Base-by-base conservation (phyloP, 768 basidiomycete genomes). In the Omphalotus guepiniiformis region DNA sequence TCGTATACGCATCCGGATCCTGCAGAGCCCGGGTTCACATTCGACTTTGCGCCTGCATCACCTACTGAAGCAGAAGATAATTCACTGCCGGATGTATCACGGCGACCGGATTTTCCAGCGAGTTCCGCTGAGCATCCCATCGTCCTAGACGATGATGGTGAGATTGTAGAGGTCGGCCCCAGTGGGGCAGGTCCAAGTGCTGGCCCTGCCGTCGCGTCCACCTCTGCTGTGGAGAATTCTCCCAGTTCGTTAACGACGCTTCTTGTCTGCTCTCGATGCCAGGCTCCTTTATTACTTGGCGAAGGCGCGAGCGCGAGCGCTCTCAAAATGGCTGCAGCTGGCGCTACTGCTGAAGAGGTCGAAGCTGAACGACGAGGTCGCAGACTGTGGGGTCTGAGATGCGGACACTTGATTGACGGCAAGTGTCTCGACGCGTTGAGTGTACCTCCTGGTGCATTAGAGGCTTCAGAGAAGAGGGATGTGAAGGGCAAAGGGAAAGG, bases 361-460 rank as follows among this genome's bases (percentile, higher is more conserved):
- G 74, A 66, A 41, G 64, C 70, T 37, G 80, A 78, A 28, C 69
- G 65, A 32, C 66, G 66, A 32, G 63, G 63, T 29, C 67, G 72
- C 44, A 73, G 76, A 35, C 64, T 90, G 6, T 90, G 86, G 88
- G 80, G 75, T 1, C 63, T 91, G 50, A 70, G 84, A 32, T 91
- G 88, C 43, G 88, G 88, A 0, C 88, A 91, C 58, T 62, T 91
- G 55, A 71, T 90, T 0, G 88, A 90, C 53, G 88, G 85, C 40
- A 86, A 83, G 60, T 91, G 88, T 54, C 63, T 84, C 2, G 73
- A 74, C 50, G 69, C 74, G 53, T 54, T 90, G 40, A 80, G 82
- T 59, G 63, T 67, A 28, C 84, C 79, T 2, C 40, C 30, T 29
- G 55, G 52, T 23, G 35, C 23, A 4, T 37, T 49, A 8, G 42